phyloP scores from a whole-genome alignment of 208 protist genomes.

The Crithidia bombi region DNA sequence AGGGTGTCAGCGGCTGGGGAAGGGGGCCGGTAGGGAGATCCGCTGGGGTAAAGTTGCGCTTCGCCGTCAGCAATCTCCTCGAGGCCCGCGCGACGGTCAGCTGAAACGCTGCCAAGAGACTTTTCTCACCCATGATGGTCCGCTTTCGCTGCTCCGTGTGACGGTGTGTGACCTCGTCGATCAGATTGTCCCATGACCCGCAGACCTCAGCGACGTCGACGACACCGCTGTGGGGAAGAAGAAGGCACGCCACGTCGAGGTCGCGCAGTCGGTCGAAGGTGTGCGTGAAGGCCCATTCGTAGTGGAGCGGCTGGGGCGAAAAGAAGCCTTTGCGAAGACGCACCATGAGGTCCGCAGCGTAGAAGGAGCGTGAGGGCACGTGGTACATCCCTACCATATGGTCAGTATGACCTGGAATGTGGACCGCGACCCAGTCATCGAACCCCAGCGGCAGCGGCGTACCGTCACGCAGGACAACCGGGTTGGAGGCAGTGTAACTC shows the following conservation, averaged over 20 bases:
- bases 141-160: slow-evolving; percentile 1
- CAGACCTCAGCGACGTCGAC: slow-evolving; percentile 38
- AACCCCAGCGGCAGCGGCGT: slow-evolving; percentile 45
- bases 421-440: slow-evolving; percentile 51
- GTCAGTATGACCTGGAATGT: slow-evolving; percentile 56
- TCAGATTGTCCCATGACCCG: slow-evolving; percentile 43
- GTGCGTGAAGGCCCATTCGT: slow-evolving; percentile 41
- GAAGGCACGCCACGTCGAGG: slow-evolving; percentile 38
- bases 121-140: background rate
- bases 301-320: slow-evolving; percentile 41
- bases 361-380: slow-evolving; percentile 41
- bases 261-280: slow-evolving; percentile 41
- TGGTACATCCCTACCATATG: slow-evolving; percentile 68
- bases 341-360: slow-evolving; percentile 50
- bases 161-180: slow-evolving; percentile 38
- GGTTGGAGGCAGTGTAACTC: slow-evolving; percentile 22
- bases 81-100: background rate
- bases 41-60: slow-evolving; percentile 19
- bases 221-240: slow-evolving; percentile 54
- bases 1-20: background rate
- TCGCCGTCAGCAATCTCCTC: slow-evolving; percentile 10
- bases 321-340: slow-evolving; percentile 45
- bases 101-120: slow-evolving; percentile 7
- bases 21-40: slow-evolving; percentile 14
- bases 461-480: slow-evolving; percentile 27